Evolutionary conservation across 352 stramenopile species (phyloP).

Genomic region (Saprolegnia diclina): DNA sequence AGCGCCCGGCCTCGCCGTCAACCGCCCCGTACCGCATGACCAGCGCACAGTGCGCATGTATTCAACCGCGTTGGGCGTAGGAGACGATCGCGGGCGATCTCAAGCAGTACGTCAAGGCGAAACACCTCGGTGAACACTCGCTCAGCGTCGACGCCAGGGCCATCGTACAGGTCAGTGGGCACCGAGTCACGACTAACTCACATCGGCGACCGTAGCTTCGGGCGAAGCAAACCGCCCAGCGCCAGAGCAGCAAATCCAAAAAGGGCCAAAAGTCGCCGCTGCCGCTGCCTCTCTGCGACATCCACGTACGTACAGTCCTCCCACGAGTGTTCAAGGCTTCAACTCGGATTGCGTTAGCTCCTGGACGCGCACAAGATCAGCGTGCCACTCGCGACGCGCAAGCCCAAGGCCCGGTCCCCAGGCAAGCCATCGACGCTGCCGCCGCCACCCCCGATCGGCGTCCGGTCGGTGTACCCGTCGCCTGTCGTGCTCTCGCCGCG

Average conservation of each 20-base stretch:
- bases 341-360: not conserved
- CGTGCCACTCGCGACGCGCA: not conserved
- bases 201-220: not conserved
- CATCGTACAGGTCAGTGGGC: constrained; percentile 10
- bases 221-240: not conserved
- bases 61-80: not conserved
- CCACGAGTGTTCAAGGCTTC: not conserved
- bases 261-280: not conserved
- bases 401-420: not conserved
- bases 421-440: not conserved
- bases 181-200: too few relatives aligned
- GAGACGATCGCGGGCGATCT: not conserved
- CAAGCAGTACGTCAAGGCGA: constrained; percentile 15
- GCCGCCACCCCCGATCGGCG: not conserved
- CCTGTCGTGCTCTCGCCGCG: not conserved
- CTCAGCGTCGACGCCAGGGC: constrained; percentile 4
- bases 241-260: constrained; percentile 2
- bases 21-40: not conserved
- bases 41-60: not conserved
- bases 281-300: constrained; percentile 13
- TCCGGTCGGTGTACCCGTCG: not conserved
- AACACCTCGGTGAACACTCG: not conserved
- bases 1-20: not conserved
- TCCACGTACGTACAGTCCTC: constrained; percentile 2
- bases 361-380: not conserved